phyloP scores from a whole-genome alignment of 1,139 yeast genomes.

The Taiozyma onychis region DNA sequence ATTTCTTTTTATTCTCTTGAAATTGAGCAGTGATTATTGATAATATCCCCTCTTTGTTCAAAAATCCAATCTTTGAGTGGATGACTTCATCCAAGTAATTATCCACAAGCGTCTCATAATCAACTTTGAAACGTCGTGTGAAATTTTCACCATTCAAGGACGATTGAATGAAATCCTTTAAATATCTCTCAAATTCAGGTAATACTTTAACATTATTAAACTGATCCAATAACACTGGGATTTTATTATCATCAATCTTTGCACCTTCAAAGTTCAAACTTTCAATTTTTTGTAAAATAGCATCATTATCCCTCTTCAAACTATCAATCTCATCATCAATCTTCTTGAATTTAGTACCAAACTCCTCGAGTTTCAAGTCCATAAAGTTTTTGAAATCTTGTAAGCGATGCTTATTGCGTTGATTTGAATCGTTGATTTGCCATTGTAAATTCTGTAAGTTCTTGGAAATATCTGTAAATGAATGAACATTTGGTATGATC shows the following conservation, averaged over 20 bases:
- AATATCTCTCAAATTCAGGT: constrained; percentile 19
- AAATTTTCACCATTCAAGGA: constrained; percentile 2
- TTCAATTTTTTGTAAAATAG: constrained; percentile 6
- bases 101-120: constrained; percentile 12
- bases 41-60: constrained; percentile 18
- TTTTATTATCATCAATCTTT: constrained; percentile 4
- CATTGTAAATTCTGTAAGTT: constrained; percentile 17
- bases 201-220: constrained; percentile 15
- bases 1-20: constrained; percentile 17
- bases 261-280: constrained; percentile 5
- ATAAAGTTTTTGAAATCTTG: constrained; percentile 16
- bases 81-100: constrained; percentile 15
- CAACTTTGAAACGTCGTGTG: constrained; percentile 8
- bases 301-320: constrained; percentile 5
- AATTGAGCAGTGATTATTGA: constrained; percentile 16
- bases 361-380: constrained; percentile 17
- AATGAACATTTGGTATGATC: constrained; percentile 3
- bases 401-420: constrained; percentile 15
- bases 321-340: constrained; percentile 9
- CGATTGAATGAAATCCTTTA: constrained; percentile 9
- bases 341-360: constrained; percentile 5
- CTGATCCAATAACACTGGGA: constrained; percentile 18
- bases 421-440: constrained; percentile 20
- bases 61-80: constrained; percentile 15
- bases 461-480: constrained; percentile 16